Evolutionary conservation across 1,284 basidiomycete species (phyloP), one percentile per base, ranked within the genome.

Genomic region (Cryptococcus jaspeensis): DNA sequence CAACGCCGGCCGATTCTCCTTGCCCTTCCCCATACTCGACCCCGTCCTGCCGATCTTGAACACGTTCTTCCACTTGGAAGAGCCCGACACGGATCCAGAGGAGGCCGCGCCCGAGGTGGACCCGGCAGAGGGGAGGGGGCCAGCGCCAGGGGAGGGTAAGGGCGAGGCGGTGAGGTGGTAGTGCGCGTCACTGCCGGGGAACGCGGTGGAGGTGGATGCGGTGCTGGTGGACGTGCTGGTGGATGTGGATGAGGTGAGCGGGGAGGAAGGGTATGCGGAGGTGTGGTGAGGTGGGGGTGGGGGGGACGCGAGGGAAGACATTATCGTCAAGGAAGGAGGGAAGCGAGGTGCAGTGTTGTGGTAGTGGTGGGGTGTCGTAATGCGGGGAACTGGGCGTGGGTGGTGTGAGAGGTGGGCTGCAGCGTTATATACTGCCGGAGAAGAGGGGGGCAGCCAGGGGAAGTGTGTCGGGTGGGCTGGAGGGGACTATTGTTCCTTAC

Each of bases 11-110:
- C 58, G 41, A 38, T 54, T 51, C 47, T 57, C 59, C 38, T 61
- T 61, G 9, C 56, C 62, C 46, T 63, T 64, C n/a, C 61, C 58
- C 16, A 55, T 49, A 15, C 49, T 60, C 16, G 53, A 15, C 40
- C 56, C 56, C 20, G 40, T 57, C 43, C 58, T 62, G 5, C 69
- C 69, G 4, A 68, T 44, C 46, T 63, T 67, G 61, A 71, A 71
- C 3, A 71, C 63, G 37, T 42, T 61, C 51, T 65, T 67, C 69
- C 69, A 71, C 23, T 63, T 58, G 7, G 65, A 67, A 6, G 61
- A 53, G 28, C 40, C 54, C 18, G 60, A 47, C 6, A 9, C 28
- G 28, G 28, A 32, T 4, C 28, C 28, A 9, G 28, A 32, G 52
- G 50, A 53, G 9, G 52, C 45, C 32, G 51, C 50, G 28, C 52